Evolutionary conservation across 306 rosid species (phyloP).

Genomic region (Inga oerstediana): DNA sequence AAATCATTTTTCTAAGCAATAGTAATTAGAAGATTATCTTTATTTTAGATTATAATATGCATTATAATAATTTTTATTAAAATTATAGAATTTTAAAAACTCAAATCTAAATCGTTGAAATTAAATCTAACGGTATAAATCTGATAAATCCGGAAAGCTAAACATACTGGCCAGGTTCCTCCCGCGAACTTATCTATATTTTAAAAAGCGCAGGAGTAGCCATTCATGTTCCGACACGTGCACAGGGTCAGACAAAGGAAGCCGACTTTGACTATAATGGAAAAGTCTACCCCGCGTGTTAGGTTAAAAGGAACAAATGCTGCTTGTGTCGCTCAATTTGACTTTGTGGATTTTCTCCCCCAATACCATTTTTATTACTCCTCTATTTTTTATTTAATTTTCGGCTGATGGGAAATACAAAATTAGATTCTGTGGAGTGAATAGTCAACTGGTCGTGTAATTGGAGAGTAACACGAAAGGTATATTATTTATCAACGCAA

Average conservation of each 20-base stretch:
- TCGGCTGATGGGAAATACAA: not conserved
- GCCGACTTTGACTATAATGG: constrained; percentile 31
- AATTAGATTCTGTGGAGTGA: not conserved
- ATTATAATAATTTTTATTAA: too few species aligned
- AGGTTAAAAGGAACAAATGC: constrained; percentile 36
- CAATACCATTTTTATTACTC: not conserved
- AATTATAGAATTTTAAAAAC: too few species aligned
- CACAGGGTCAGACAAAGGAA: constrained; percentile 26
- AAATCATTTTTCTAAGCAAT: too few species aligned
- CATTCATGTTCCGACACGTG: not conserved
- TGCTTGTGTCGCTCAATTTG: constrained; percentile 60
- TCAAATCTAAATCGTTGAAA: too few species aligned
- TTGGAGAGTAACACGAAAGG: not conserved
- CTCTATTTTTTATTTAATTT: not conserved
- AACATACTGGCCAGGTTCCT: too few species aligned
- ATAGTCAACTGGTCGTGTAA: not conserved
- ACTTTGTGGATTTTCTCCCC: constrained; percentile 29
- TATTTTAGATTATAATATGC: too few species aligned
- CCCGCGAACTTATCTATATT: too few species aligned
- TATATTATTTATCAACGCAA: not conserved
- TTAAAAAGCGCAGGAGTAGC: not conserved
- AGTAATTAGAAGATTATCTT: too few species aligned
- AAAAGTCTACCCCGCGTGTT: constrained; percentile 42
- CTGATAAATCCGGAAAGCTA: too few species aligned
- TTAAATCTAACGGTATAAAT: too few species aligned